phyloP scores from a whole-genome alignment of 2,329 filamentous ascomycete species.

The Macrophomina tecta region DNA sequence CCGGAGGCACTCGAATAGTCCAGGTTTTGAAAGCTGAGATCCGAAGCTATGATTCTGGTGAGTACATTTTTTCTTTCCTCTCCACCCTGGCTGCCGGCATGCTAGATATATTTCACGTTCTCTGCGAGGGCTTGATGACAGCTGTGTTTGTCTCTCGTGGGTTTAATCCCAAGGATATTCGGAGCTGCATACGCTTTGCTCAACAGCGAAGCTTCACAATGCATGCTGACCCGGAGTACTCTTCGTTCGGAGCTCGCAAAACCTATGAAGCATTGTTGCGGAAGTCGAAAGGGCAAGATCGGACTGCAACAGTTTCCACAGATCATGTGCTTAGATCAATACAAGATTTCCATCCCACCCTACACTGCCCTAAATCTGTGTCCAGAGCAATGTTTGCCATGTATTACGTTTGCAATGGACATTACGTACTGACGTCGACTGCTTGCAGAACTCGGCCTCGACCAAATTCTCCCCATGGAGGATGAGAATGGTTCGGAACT shows the following conservation, averaged over 20 bases:
- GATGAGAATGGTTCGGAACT: slow-evolving; percentile 88
- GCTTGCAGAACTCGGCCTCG: slow-evolving; percentile 75
- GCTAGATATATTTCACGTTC: neutral
- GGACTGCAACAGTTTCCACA: slow-evolving; percentile 13
- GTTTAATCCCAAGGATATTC: neutral
- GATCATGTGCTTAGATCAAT: slow-evolving; percentile 27
- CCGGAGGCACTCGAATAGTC: slow-evolving; percentile 79
- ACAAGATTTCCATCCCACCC: slow-evolving; percentile 11
- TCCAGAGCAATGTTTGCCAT: slow-evolving; percentile 19
- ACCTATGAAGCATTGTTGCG: neutral
- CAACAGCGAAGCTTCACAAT: neutral
- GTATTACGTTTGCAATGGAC: neutral
- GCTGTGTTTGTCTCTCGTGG: neutral
- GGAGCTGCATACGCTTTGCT: neutral
- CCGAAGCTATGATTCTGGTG: slow-evolving; percentile 87
- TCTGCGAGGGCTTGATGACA: neutral
- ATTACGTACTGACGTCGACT: slow-evolving; percentile 1
- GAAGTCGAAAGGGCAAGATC: slow-evolving; percentile 13
- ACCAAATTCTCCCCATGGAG: slow-evolving; percentile 89
- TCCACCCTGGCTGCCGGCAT: neutral
- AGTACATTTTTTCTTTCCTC: slow-evolving; percentile 45
- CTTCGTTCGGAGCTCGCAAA: neutral
- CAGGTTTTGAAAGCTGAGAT: slow-evolving; percentile 88
- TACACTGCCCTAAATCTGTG: slow-evolving; percentile 14
- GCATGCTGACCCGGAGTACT: neutral